Conservation (phyloP, 106 monocot species). For the Cymbidium sinense region DNA sequence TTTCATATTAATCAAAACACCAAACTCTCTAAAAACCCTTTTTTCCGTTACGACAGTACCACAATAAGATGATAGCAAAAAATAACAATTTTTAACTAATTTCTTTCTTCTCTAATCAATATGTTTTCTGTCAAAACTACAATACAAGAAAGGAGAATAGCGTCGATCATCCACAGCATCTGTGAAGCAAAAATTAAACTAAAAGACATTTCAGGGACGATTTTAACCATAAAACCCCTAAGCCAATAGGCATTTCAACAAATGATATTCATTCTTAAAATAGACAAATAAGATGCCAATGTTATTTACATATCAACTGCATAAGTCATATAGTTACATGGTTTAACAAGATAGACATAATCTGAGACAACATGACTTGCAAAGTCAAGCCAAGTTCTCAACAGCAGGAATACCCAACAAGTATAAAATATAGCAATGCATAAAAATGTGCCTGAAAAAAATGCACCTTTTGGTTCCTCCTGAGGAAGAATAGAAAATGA, state of each 20-base stretch:
- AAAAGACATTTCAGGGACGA: not conserved
- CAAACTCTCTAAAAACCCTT: not conserved
- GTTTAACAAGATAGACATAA: not conserved
- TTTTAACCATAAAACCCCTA: not conserved
- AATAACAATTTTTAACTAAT: not conserved
- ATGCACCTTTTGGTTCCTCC: conserved; percentile 54
- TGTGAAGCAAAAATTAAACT: not conserved
- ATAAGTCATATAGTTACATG: not conserved
- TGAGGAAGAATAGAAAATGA: conserved; percentile 55
- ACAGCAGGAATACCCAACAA: not conserved
- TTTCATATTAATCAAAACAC: not conserved
- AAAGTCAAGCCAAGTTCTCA: not conserved
- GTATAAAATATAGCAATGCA: not conserved
- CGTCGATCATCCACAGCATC: not conserved
- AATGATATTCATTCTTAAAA: not conserved
- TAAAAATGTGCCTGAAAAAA: not conserved
- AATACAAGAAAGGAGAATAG: not conserved
- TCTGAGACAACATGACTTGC: not conserved
- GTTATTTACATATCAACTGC: not conserved
- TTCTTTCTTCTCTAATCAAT: not conserved
- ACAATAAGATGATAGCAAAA: not conserved
- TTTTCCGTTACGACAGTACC: not conserved
- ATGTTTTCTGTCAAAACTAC: not conserved
- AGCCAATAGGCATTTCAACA: not conserved
- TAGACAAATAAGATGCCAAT: not conserved